phyloP scores from a whole-genome alignment of 306 rosid species.

The Gastrolobium villosum region DNA sequence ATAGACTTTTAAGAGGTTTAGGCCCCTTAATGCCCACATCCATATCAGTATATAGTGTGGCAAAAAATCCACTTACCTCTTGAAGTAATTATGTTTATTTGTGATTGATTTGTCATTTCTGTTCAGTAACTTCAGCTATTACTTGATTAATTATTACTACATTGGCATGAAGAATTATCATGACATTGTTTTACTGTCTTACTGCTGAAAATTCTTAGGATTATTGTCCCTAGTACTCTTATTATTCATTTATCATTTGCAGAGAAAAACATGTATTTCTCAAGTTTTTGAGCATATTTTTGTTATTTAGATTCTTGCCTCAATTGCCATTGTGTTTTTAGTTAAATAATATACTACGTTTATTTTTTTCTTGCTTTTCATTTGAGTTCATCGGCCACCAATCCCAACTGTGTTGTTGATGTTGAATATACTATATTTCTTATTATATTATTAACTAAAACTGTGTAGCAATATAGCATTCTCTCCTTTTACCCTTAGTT shows the following conservation, averaged over 20 bases:
- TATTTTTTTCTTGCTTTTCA: no score
- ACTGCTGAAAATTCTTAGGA: conserved; percentile 3
- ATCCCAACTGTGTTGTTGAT: no score
- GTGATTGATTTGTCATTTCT: background rate
- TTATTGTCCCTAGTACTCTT: conserved; percentile 1
- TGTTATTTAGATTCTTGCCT: background rate
- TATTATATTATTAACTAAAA: conserved; percentile 29
- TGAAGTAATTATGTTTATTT: conserved; percentile 21
- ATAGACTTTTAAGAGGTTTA: no score
- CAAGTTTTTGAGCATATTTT: background rate
- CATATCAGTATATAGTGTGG: background rate
- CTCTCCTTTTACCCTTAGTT: conserved; percentile 15
- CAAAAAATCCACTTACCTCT: background rate
- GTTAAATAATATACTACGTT: background rate
- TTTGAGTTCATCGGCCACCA: no score
- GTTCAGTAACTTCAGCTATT: conserved; percentile 9
- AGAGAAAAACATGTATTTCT: background rate
- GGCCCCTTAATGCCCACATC: no score
- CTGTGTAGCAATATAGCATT: background rate
- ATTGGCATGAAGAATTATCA: background rate
- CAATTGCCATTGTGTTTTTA: conserved; percentile 1
- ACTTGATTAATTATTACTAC: background rate
- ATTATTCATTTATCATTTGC: conserved; percentile 16
- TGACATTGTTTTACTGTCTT: background rate
- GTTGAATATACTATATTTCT: background rate